Percentiles rank a stretch among this genome's conserved stretches.
Evolutionary conservation across 1,284 basidiomycete species (phyloP).

Genomic region (Ganoderma leucocontextum): DNA sequence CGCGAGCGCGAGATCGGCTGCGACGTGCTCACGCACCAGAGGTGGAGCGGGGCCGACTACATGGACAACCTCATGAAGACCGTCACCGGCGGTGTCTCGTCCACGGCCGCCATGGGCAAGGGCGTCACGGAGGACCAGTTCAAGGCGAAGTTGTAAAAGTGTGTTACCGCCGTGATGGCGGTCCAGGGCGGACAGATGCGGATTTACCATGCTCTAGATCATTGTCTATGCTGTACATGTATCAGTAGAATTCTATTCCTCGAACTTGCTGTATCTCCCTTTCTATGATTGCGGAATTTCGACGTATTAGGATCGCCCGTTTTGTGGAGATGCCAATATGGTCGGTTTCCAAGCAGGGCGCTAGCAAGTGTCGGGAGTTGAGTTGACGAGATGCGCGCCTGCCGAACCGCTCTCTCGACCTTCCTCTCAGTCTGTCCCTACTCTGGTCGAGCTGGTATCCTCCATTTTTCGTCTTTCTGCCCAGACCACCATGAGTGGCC

Average conservation of each 20-base stretch:
- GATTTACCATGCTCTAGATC: not conserved
- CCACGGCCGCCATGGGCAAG: slow-evolving; percentile 94
- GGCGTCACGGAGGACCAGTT: slow-evolving; percentile 96
- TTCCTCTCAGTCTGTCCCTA: too few species aligned
- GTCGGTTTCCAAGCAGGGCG: too few species aligned
- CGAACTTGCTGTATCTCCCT: not conserved
- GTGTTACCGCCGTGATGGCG: not conserved
- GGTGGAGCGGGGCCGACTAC: slow-evolving; percentile 96
- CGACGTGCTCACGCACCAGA: slow-evolving; percentile 93
- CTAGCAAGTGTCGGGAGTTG: too few species aligned
- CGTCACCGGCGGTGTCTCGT: slow-evolving; percentile 94
- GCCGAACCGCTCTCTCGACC: too few species aligned
- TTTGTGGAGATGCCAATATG: too few species aligned
- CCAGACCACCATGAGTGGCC: too few species aligned
- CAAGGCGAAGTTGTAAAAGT: slow-evolving; percentile 56
- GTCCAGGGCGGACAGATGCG: not conserved
- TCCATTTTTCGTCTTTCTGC: too few species aligned
- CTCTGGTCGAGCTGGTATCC: too few species aligned
- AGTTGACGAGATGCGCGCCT: too few species aligned
- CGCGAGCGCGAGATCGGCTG: slow-evolving; percentile 90
- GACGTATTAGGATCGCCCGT: too few species aligned
- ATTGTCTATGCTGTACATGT: not conserved
- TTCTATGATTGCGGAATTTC: not conserved
- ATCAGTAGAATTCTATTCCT: not conserved
- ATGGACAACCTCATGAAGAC: slow-evolving; percentile 94